Conservation (phyloP, 768 basidiomycete species). For the Russula olivacea region DNA sequence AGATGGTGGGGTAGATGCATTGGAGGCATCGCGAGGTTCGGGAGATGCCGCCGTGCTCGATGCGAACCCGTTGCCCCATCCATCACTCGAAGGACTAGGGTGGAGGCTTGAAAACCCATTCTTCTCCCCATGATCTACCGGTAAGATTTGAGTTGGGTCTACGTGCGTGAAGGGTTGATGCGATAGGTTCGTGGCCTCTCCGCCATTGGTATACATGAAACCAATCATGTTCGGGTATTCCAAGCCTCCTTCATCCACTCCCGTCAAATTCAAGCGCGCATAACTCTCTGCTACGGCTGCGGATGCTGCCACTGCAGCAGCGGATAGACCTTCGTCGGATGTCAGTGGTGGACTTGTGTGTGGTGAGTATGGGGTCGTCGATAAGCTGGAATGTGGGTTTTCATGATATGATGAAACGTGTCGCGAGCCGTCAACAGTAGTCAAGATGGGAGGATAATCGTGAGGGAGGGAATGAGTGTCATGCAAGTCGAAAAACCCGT, state of each 20-base stretch:
- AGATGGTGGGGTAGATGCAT: constrained; percentile 69
- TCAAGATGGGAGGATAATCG: constrained; percentile 28
- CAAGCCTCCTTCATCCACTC: constrained; percentile 49
- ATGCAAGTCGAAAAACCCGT: constrained; percentile 48
- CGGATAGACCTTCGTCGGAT: constrained; percentile 50
- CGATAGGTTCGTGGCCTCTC: constrained; percentile 39
- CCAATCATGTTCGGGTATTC: constrained; percentile 65
- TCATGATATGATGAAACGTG: constrained; percentile 27
- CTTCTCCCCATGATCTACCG: constrained; percentile 38
- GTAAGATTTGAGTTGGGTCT: constrained; percentile 84
- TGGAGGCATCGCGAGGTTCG: constrained; percentile 63
- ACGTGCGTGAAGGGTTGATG: constrained; percentile 66
- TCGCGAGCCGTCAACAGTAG: constrained; percentile 26
- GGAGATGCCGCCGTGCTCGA: constrained; percentile 72
- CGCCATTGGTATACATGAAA: constrained; percentile 49
- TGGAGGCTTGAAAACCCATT: constrained; percentile 50
- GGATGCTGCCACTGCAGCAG: constrained; percentile 58
- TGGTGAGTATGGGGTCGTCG: constrained; percentile 36
- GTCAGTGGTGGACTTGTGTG: constrained; percentile 32
- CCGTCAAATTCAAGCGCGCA: constrained; percentile 51
- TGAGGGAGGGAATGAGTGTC: constrained; percentile 30
- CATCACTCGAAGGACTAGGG: constrained; percentile 77
- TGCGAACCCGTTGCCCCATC: constrained; percentile 57
- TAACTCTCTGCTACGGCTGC: constrained; percentile 70
- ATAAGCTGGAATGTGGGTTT: constrained; percentile 25